These are phyloP conservation scores for Pistacia integerrima DNA, from an alignment of 345 rosid genomes.

Conservation along the genomic window DNA sequence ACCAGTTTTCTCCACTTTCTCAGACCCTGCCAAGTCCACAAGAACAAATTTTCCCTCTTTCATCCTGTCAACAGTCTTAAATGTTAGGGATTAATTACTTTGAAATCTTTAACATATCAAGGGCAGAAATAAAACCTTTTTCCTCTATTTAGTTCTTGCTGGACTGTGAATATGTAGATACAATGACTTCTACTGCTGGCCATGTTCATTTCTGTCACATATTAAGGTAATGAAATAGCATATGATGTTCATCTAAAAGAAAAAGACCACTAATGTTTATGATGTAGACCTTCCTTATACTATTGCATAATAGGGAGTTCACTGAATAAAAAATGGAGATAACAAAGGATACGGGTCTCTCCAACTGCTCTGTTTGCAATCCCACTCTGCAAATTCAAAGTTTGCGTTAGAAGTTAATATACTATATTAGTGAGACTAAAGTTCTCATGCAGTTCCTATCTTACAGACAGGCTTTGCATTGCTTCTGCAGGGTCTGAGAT, in stretches of 20 bases:
- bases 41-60: conserved; percentile 75
- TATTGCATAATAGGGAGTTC: neutral
- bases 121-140: conserved; percentile 48
- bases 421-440: conserved; percentile 6
- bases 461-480: conserved; percentile 68
- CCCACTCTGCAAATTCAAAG: conserved; percentile 61
- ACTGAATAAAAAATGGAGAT: conserved; percentile 7
- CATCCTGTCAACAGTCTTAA: conserved; percentile 36
- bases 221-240: conserved; percentile 30
- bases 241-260: neutral
- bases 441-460: conserved; percentile 24
- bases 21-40: conserved; percentile 93
- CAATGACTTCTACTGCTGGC: conserved; percentile 95
- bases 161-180: conserved; percentile 59
- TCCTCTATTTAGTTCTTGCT: conserved; percentile 50
- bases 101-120: neutral
- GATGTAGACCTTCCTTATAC: neutral
- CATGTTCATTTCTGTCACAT: conserved; percentile 73
- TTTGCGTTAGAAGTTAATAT: conserved; percentile 29
- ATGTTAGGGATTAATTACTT: conserved; percentile 4
- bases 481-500: conserved; percentile 60
- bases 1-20: conserved; percentile 94
- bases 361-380: conserved; percentile 84
- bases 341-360: conserved; percentile 82
- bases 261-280: neutral